phyloP scores from a whole-genome alignment of 345 rosid genomes.

The Camelina hispida region DNA sequence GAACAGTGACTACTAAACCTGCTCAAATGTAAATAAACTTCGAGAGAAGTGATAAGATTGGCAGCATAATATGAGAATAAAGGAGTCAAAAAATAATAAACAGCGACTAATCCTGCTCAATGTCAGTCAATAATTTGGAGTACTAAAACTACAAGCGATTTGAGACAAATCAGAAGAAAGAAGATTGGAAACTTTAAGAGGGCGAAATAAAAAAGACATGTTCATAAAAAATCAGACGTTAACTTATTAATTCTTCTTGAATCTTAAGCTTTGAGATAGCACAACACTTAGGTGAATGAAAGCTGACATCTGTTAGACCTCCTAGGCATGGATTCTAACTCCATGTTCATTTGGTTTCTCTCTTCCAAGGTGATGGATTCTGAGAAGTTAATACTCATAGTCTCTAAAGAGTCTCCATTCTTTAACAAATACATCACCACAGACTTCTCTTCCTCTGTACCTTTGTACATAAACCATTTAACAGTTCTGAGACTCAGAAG shows the following conservation, averaged over 20 bases:
- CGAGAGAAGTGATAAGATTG: background rate
- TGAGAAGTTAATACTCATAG: background rate
- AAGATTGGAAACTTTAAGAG: too few relatives aligned
- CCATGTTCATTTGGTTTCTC: background rate
- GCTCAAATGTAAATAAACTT: too few relatives aligned
- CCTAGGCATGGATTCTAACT: slow-evolving; percentile 2
- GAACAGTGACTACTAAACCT: too few relatives aligned
- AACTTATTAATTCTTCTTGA: background rate
- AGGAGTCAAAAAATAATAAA: background rate
- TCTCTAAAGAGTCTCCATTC: background rate
- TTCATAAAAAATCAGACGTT: background rate
- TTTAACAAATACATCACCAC: slow-evolving; percentile 11
- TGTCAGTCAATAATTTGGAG: background rate
- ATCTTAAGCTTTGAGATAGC: background rate
- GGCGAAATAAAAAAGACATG: too few relatives aligned
- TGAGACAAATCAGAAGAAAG: background rate
- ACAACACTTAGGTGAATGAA: slow-evolving; percentile 4
- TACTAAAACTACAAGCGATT: background rate
- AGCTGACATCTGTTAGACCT: slow-evolving; percentile 4
- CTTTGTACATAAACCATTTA: background rate
- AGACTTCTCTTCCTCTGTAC: background rate
- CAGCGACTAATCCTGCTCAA: background rate
- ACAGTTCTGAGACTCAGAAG: slow-evolving; percentile 3
- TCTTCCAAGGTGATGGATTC: background rate
- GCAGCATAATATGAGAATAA: background rate